Conservation (phyloP, 2,329 filamentous ascomycete species). For the Aspergillus sp. region DNA sequence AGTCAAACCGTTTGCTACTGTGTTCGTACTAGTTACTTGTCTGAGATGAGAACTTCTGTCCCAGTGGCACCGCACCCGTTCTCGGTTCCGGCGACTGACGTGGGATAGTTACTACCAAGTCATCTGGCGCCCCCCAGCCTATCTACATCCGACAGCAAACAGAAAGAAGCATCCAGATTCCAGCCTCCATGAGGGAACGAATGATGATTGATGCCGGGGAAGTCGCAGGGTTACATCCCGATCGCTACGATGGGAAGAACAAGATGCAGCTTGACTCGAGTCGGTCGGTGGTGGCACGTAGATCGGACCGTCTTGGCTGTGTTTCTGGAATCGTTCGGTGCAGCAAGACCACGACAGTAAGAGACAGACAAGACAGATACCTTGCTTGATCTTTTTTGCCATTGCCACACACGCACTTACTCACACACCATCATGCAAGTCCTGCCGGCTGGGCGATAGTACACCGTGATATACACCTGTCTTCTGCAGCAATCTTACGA, state of each 20-base stretch:
- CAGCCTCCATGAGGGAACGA: not conserved
- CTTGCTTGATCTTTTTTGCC: conserved; percentile 1
- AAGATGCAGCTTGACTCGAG: conserved; percentile 9
- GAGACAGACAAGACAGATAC: not conserved
- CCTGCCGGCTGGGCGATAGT: not conserved
- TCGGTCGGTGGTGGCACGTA: conserved; percentile 20
- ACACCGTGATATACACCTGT: not conserved
- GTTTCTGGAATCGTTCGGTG: conserved; percentile 43
- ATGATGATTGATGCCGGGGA: conserved; percentile 4
- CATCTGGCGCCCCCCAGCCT: not conserved
- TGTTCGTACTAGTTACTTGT: not conserved
- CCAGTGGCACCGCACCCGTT: conserved; percentile 9
- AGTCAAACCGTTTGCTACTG: not conserved
- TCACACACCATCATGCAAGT: not conserved
- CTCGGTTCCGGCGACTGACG: conserved; percentile 8
- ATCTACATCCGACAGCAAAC: not conserved
- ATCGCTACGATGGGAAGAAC: conserved; percentile 1
- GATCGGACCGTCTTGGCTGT: conserved; percentile 21
- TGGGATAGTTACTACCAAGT: not conserved
- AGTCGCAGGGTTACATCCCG: conserved; percentile 8
- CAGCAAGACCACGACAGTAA: conserved; percentile 27
- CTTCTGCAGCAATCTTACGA: not conserved
- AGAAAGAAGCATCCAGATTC: not conserved
- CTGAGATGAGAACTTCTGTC: not conserved
- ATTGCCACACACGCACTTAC: conserved; percentile 10